Base-by-base conservation (phyloP, 345 rosid genomes). In the Ricinus communis region DNA sequence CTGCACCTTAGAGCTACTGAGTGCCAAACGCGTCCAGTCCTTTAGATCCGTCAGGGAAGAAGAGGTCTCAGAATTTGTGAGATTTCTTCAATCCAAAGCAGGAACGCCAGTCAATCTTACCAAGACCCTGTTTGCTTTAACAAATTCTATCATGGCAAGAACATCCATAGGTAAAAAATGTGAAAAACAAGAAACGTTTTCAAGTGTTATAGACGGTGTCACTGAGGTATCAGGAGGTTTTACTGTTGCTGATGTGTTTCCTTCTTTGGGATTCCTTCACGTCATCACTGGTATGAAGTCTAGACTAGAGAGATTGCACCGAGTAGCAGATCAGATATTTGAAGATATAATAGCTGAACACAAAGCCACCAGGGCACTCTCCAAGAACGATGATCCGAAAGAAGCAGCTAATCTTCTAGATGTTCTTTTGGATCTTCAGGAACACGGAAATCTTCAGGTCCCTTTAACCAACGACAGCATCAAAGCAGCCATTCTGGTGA, bases 401-500 rank as follows among this genome's bases (percentile, higher is more conserved):
- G 36, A 14, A 9, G 51, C 18, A 1, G 41, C 66, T 7, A 81
- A 80, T 79, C 70, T 86, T 18, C 33, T 86, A 0, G 76, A 80
- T 70, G 78, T 76, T 56, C 84, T 86, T 31, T 43, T 84, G 46
- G 73, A 68, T 19, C 49, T 76, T 27, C 82, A 76, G 19, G 54
- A 73, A 15, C 16, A 54, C 27, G 74, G 70, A 1, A 70, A 72
- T 8, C 65, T 16, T 22, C 79, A 78, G 0, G 49, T 74, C 62
- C 66, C 66, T 18, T 27, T 83, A 0, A 33, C 71, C 7, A 57
- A 38, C 0, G 55, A 62, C 16, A 67, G 65, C 71, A 70, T 82
- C 65, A 80, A 86, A 72, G 86, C 76, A 7, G 62, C 75, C 22
- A 74, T 86, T 24, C 0, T 74, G 76, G 84, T 83, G 25, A 31